Evolutionary conservation across 2,329 filamentous ascomycete genomes (phyloP), one percentile per base, ranked within the genome.

Genomic region (Pyricularia sp.): DNA sequence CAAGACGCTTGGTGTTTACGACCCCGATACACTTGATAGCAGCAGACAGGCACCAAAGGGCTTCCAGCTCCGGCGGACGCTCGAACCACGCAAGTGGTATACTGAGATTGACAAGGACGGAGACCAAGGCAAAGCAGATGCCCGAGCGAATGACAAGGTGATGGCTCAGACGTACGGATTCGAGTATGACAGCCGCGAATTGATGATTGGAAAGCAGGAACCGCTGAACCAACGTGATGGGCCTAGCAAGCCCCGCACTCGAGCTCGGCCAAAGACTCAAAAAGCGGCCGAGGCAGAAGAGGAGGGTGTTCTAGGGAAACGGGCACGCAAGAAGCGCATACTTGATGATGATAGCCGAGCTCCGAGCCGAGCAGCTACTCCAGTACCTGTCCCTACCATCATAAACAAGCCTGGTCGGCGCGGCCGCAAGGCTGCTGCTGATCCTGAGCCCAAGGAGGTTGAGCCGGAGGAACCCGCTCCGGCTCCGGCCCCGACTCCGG

Each of bases 161-260:
- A 85, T 86, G 82, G 86, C 87, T 9, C 81, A 84, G 70, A 81
- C 83, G 1, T 90, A 89, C 73, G 83, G 84, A 20, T 88, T 89
- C 72, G 84, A 88, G 70, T 87, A 88, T 72, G 86, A 89, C 72
- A 81, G 84, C 11, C 84, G 86, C 67, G 82, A 83, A 2, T 82
- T 82, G 70, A 86, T 85, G 76, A 81, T 88, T 70, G 86, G 86
- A 25, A 80, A 81, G 50, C 88, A 90, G 74, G 86, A 89, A 70
- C 85, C 86, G 0, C 78, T 85, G 50, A 82, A 80, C 11, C 86
- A 89, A 72, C 78, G 81, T 55, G 78, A 92, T 61, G 85, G 86
- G 30, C 79, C 83, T 69, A 81, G 83, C 71, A 68, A 68, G 30
- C 82, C 82, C 4, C 81, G 86, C 33, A 79, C 88, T 50, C 84